Evolutionary conservation across 805 yeast species (phyloP), one percentile per base, ranked within the genome.

Genomic region (Yamadazyma akitaensis): DNA sequence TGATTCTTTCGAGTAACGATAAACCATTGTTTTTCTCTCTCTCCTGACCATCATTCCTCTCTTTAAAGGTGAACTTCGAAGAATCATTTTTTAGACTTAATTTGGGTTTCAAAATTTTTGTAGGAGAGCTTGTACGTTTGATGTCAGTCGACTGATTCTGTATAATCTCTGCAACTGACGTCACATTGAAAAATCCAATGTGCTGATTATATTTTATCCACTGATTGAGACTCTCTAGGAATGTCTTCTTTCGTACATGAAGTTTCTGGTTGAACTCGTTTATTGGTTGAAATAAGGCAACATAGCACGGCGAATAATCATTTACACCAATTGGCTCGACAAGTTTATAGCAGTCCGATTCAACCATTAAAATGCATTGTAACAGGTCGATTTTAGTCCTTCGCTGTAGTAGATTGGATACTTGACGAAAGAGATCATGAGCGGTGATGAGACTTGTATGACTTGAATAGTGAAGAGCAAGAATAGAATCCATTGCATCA

Each of bases 1-100:
- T 61, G 32, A 72, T 70, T 18, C 76, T 52, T 48, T 72, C 74
- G 5, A 71, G 54, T 5, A 70, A 53, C 3, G 68, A 59, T 5
- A 67, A 53, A 1, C 73, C 73, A 16, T 51, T 54, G 28, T 34
- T 47, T 25, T 55, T 58, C 17, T 38, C 47, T 24, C 50, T 48
- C 44, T 61, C 55, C 1, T 17, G 33, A 10, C 35, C 31, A 42
- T 57, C 67, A 24, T 44, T 48, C 39, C 56, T 59, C 33, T 62
- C 68, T 37, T 61, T 62, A 49, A 70, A 75, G 35, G 55, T 57
- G 55, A 68, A 75, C 40, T 65, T 68, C 1, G 65, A 53, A 11
- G 67, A 49, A 28, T 63, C 63, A 49, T 75, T 76, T 44, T 61
- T 59, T 40, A 71, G 51, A 51, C 49, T 16, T 24, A 41, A 47